These are phyloP conservation scores for Dendrobium chrysotoxum DNA, from an alignment of 106 monocot genomes.

Conservation along the genomic window DNA sequence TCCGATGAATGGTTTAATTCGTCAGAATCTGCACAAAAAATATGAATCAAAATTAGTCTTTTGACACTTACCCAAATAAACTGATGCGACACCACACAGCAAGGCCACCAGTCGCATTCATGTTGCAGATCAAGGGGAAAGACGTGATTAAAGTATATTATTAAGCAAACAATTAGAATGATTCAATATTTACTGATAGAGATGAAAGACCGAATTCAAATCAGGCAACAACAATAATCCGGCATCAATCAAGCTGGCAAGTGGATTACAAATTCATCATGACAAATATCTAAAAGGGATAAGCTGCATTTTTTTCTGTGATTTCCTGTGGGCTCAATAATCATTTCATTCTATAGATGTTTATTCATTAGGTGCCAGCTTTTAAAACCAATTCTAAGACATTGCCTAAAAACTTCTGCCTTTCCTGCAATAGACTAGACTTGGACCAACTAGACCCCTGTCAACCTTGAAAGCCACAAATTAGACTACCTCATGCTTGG, in stretches of 20 bases:
- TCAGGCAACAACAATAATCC: not conserved
- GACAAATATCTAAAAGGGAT: not conserved
- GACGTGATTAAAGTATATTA: not conserved
- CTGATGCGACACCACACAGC: constrained; percentile 32
- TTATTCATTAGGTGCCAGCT: not conserved
- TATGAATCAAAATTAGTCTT: not conserved
- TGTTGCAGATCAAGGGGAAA: not conserved
- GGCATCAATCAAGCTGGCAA: not conserved
- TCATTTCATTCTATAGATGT: not conserved
- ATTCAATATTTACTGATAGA: not conserved
- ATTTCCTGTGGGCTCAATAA: not conserved
- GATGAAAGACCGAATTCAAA: not conserved
- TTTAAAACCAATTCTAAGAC: no score
- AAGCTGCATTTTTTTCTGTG: not conserved
- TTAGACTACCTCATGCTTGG: no score
- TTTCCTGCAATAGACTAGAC: no score
- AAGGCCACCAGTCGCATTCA: constrained; percentile 6
- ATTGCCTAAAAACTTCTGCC: no score
- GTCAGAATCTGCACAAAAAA: not conserved
- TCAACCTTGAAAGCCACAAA: no score
- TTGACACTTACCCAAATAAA: constrained; percentile 54
- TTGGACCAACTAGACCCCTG: no score
- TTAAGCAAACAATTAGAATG: not conserved
- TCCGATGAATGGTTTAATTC: not conserved
- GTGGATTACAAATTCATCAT: not conserved